These are phyloP conservation scores for Suillus occidentalis DNA, from an alignment of 768 basidiomycete genomes.

Conservation along the genomic window DNA sequence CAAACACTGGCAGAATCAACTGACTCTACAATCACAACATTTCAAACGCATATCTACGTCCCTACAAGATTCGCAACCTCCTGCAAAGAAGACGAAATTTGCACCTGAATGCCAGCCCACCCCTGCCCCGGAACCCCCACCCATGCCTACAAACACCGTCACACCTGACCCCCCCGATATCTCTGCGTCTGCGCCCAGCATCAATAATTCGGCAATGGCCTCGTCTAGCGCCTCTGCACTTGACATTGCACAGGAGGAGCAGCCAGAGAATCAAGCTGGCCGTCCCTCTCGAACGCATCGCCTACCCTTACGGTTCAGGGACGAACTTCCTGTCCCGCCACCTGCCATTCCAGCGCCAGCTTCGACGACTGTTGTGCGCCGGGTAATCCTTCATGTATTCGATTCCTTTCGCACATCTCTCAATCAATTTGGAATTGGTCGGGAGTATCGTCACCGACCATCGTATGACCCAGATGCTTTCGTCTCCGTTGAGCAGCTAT, in stretches of 20 bases:
- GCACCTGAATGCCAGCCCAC: background rate
- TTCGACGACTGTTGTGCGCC: background rate
- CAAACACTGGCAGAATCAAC: background rate
- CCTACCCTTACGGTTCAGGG: conserved; percentile 12
- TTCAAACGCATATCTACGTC: background rate
- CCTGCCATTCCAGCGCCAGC: background rate
- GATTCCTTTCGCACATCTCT: conserved; percentile 16
- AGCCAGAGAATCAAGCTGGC: background rate
- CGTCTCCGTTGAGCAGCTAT: background rate
- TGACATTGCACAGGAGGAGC: background rate
- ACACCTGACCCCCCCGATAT: background rate
- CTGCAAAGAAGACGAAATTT: background rate
- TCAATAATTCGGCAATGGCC: background rate
- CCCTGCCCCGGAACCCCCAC: background rate
- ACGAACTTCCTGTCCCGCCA: conserved; percentile 18
- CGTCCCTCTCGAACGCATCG: background rate
- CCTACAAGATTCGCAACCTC: background rate
- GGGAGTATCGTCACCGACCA: conserved; percentile 16
- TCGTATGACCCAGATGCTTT: conserved; percentile 6
- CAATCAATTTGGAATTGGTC: conserved; percentile 18
- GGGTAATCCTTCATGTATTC: conserved; percentile 15
- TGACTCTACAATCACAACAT: background rate
- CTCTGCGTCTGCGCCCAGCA: background rate
- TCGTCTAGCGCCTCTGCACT: background rate
- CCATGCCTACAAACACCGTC: background rate